Base-by-base conservation (phyloP, 352 stramenopile genomes). In the Plasmopara halstedii region DNA sequence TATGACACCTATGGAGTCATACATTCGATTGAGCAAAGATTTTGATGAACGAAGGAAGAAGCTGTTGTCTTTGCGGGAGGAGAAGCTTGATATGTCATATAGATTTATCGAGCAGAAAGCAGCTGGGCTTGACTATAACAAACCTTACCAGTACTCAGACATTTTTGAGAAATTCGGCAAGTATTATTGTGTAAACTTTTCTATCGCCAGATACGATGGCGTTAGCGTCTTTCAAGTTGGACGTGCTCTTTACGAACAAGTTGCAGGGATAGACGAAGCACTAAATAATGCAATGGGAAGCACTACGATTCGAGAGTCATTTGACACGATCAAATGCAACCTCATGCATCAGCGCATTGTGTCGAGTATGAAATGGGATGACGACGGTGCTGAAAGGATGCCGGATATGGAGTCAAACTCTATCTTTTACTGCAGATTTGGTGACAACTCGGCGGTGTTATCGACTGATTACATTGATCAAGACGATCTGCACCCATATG, bases 141-240 rank as follows among this genome's bases (percentile, higher is more conserved):
- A 84, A 54, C 73, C 72, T 23, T 84, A 85, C 64, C 66, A 78
- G 47, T 85, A 80, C 54, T 75, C 70, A 21, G 77, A 89, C 53
- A 76, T 74, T 62, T 89, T 89, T 53, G 77, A 89, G 52, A 76
- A 79, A 42, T 89, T 86, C 27, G 77, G 77, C 49, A 89, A 89
- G 53, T 72, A 74, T 50, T 89, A 89, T 56, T 85, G 60, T 39
- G 70, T 86, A 9, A 71, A 86, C 50, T 86, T 89, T 40, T 62
- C 68, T 23, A 78, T 89, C 38, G 83, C 71, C 34, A 82, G 74
- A 53, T 83, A 82, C 60, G 74, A 89, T 17, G 74, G 63, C 19
- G 72, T 85, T 3, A 65, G 64, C 15, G 68, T 89, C 2, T 69
- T 70, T 13, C 62, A 84, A 25, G 72, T 86, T 19, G 73, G 70